Evolutionary conservation across 2,329 filamentous ascomycete genomes (phyloP).

Genomic region (Phialophora macrospora): DNA sequence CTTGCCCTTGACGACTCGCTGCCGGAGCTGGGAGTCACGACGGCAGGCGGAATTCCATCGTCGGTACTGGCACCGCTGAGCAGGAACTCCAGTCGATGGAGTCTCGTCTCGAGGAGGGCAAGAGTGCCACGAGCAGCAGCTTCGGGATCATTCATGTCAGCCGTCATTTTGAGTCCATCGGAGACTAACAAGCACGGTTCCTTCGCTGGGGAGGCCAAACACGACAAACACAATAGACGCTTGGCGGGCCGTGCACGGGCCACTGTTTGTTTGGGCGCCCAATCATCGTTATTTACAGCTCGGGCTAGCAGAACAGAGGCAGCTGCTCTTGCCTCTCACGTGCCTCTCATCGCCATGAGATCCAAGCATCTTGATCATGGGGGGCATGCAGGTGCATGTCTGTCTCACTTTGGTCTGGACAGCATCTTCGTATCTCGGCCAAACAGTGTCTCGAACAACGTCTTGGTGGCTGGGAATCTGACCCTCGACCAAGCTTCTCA

Average conservation of each 20-base stretch:
- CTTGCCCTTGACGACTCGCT: conserved; percentile 49
- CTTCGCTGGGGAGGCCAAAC: conserved; percentile 8
- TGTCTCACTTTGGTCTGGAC: conserved; percentile 1
- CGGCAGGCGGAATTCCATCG: conserved; percentile 46
- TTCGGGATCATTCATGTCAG: conserved; percentile 26
- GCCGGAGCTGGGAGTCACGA: conserved; percentile 43
- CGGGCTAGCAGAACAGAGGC: neutral
- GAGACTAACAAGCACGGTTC: neutral
- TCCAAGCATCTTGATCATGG: neutral
- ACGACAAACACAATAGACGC: conserved; percentile 5
- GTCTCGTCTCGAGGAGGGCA: conserved; percentile 49
- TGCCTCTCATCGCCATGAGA: neutral
- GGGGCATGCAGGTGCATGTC: neutral
- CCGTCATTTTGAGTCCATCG: conserved; percentile 18
- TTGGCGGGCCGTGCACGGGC: neutral
- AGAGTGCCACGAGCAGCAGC: conserved; percentile 33
- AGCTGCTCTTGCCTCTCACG: neutral
- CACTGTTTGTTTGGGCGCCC: neutral
- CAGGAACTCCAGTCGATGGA: conserved; percentile 52
- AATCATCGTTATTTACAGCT: neutral
- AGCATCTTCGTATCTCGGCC: neutral
- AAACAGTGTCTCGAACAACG: conserved; percentile 8
- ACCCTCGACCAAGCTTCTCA: conserved; percentile 14
- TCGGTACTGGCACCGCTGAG: conserved; percentile 50
- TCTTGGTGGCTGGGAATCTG: conserved; percentile 20